Evolutionary conservation across 176 grass and related monocot species (phyloP), one percentile per base, ranked within the genome.

Genomic region (Triticum dicoccoides): DNA sequence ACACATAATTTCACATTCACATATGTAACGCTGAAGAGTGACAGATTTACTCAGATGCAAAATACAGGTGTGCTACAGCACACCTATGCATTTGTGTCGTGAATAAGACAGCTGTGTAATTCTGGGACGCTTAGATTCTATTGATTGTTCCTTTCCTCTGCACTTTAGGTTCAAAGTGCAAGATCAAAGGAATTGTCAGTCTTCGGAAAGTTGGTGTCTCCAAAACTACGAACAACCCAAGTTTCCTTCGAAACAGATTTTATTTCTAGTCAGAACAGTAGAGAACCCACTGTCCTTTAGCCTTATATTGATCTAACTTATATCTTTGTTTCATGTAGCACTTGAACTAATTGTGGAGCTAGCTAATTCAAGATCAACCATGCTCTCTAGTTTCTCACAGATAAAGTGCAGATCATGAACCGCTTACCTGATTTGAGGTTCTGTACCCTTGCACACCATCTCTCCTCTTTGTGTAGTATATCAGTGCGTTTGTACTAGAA

Each of bases 241-340:
- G 67, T 87, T 91, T 95, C 96, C 84, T 96, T 96, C 67, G 92
- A 98, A 81, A 83, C 88, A 92, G 96, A 90, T 94, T 85, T 5
- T 37, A 8, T 82, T 91, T 62, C 68, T 75, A 8, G n/a, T 2
- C 15, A 78, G 24, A 75, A 51, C 13, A 20, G 23, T 17, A 13
- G 37, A 42, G 42, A 12, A 27, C 27, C 27, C 27, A 27, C 27
- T 27, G 27, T 27, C 27, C 27, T 27, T 27, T 27, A 27, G 27
- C 27, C 27, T 82, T 24, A 8, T 79, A 20, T 79, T 88, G 33
- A 76, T 81, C 39, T 82, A 54, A 82, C 29, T 83, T 29, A 76
- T 79, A 34, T 66, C 59, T 87, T 74, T 81, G 4, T 88, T 85
- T 82, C 73, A 5, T 95, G 88, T 86, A 95, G 93, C 93, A 41